These are phyloP conservation scores for Castanea crenata DNA, from an alignment of 306 rosid species.

Conservation along the genomic window DNA sequence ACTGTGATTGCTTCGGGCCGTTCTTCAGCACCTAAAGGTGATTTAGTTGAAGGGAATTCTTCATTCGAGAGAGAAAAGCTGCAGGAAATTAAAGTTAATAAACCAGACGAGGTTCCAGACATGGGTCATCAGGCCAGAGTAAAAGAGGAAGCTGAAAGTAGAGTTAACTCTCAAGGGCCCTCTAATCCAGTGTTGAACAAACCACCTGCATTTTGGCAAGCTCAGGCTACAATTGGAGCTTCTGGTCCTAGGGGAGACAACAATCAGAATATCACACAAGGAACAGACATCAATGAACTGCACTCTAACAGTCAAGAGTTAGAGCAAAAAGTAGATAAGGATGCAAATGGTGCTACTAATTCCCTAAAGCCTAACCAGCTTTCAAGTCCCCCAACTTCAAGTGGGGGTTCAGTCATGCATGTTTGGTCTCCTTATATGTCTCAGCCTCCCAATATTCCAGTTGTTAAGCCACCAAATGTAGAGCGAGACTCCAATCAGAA, in stretches of 20 bases:
- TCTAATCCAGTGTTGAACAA: slow-evolving; percentile 37
- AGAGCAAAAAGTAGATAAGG: slow-evolving; percentile 34
- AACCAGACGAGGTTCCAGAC: slow-evolving; percentile 47
- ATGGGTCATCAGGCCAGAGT: slow-evolving; percentile 39
- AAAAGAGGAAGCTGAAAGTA: slow-evolving; percentile 58
- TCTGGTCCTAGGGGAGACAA: slow-evolving; percentile 31
- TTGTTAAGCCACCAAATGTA: slow-evolving; percentile 34
- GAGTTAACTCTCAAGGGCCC: slow-evolving; percentile 35
- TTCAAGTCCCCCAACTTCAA: slow-evolving; percentile 40
- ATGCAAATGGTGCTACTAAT: slow-evolving; percentile 1
- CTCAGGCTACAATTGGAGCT: slow-evolving; percentile 45
- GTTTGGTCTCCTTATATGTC: slow-evolving; percentile 43
- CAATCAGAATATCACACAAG: slow-evolving; percentile 38
- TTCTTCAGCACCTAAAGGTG: slow-evolving; percentile 62
- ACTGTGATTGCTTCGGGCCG: slow-evolving; percentile 80
- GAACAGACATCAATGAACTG: slow-evolving; percentile 51
- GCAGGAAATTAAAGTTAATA: slow-evolving; percentile 48
- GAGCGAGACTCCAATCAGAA: slow-evolving; percentile 30
- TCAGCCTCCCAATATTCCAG: slow-evolving; percentile 37
- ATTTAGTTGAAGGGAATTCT: slow-evolving; percentile 43
- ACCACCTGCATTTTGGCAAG: slow-evolving; percentile 52
- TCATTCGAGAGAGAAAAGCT: slow-evolving; percentile 63
- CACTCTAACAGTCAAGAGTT: slow-evolving; percentile 33
- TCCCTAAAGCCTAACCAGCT: slow-evolving; percentile 39
- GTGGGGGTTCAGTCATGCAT: slow-evolving; percentile 38